Evolutionary conservation across 805 yeast species (phyloP).

Genomic region (Kodamaea laetipori): DNA sequence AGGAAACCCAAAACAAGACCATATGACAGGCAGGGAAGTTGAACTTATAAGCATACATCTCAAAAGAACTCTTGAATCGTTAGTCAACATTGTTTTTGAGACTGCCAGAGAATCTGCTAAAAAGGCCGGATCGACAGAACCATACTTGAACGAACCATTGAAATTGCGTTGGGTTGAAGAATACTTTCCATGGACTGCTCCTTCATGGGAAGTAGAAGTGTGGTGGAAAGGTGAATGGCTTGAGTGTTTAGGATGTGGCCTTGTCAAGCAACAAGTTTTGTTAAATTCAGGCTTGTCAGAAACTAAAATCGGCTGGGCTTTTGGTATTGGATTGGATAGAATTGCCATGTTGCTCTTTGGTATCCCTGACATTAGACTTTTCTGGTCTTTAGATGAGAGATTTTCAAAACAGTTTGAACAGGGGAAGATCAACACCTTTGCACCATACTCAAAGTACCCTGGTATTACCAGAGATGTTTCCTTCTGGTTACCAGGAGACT

Average conservation of each 20-base stretch:
- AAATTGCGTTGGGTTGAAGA: constrained; percentile 94
- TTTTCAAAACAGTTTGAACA: constrained; percentile 71
- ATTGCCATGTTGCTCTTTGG: constrained; percentile 95
- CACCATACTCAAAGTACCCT: constrained; percentile 90
- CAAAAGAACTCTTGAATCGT: constrained; percentile 80
- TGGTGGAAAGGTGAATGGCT: constrained; percentile 99
- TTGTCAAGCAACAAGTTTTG: constrained; percentile 77
- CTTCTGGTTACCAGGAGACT: constrained; percentile 73
- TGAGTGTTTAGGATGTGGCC: constrained; percentile 95
- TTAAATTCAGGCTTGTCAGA: constrained; percentile 64
- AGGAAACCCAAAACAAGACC: constrained; percentile 77
- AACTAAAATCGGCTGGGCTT: constrained; percentile 90
- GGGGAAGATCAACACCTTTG: constrained; percentile 69
- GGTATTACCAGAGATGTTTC: constrained; percentile 85
- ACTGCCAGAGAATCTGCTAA: constrained; percentile 65
- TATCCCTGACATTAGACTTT: constrained; percentile 89
- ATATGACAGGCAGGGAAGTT: constrained; percentile 71
- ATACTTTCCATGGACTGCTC: constrained; percentile 97
- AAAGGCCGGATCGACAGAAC: constrained; percentile 57
- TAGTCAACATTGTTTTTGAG: constrained; percentile 81
- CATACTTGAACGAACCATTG: constrained; percentile 70
- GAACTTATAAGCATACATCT: constrained; percentile 72
- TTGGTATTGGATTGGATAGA: constrained; percentile 93
- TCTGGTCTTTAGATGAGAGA: constrained; percentile 85
- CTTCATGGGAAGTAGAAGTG: constrained; percentile 97